Evolutionary conservation across 306 rosid species (phyloP), one percentile per base, ranked within the genome.

Genomic region (Prunus mume): DNA sequence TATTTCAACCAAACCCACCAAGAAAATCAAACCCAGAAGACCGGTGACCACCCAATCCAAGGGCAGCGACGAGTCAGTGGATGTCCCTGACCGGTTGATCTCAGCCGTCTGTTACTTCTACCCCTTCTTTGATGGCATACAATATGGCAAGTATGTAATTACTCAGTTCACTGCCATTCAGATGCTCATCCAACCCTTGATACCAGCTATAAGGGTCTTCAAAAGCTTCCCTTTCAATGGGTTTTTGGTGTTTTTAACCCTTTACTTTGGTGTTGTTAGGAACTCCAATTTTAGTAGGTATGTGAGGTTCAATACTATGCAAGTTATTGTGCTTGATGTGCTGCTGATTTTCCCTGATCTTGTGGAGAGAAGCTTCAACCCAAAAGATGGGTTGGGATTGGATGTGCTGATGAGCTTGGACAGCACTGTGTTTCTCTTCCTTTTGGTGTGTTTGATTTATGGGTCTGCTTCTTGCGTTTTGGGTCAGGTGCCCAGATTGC

Each of bases 301-400:
- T 77, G 99, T 95, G 76, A 88, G 99, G 87, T 95, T 95, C 91
- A 95, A 95, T 69, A 92, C 96, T 2, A 92, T 95, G 99, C 97
- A 95, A 76, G 99, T 97, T 1, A 88, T 95, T 60, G 99, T 92
- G 27, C 97, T 95, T 72, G 97, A 95, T 80, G 96, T 95, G 79
- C 92, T 95, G 28, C 52, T 95, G 82, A 95, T 95, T 57, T 91
- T 95, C 24, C 97, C 99, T 43, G 97, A 95, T 72, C 81, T 95
- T 5, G 65, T 92, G 87, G 97, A 95, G 86, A 89, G 97, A 61
- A 88, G 91, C 85, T 95, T 89, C 34, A 88, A 88, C 79, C 97
- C 97, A 1, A 88, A 78, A 57, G 93, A 72, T 73, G 99, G 99
- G 72, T 41, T 91, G 63, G 96, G 93, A 1, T 80, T 92, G 91